Evolutionary conservation across 257 asterid species (phyloP).

Genomic region (Salvia miltiorrhiza): DNA sequence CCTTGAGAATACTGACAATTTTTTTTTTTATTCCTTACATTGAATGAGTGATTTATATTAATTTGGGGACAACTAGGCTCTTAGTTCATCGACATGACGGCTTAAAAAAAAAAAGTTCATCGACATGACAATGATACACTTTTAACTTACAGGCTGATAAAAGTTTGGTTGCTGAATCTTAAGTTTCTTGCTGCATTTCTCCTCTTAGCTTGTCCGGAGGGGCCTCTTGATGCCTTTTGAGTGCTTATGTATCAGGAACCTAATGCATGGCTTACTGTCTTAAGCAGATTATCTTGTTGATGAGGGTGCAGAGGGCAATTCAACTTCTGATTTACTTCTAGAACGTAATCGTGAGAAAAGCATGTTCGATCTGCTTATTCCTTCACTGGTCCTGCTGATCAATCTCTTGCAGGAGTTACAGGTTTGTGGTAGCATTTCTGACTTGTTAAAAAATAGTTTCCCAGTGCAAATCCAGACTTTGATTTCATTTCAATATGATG

Average conservation of each 20-base stretch:
- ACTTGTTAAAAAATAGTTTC: not conserved
- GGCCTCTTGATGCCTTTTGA: slow-evolving; percentile 9
- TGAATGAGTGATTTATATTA: too few species aligned
- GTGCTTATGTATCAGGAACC: slow-evolving; percentile 14
- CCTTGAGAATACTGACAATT: not conserved
- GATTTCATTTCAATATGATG: slow-evolving; percentile 13
- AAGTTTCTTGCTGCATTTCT: not conserved
- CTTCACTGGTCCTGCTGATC: slow-evolving; percentile 71
- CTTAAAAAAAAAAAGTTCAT: too few species aligned
- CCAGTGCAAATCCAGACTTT: not conserved
- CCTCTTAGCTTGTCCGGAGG: not conserved
- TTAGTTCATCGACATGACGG: too few species aligned
- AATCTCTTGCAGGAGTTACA: slow-evolving; percentile 81
- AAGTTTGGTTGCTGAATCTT: not conserved
- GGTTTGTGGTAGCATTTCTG: slow-evolving; percentile 36
- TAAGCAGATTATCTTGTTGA: slow-evolving; percentile 91
- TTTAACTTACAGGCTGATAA: not conserved
- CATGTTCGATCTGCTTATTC: slow-evolving; percentile 77
- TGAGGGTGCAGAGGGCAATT: slow-evolving; percentile 86
- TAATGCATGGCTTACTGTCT: slow-evolving; percentile 28
- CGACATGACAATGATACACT: not conserved
- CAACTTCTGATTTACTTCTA: slow-evolving; percentile 85
- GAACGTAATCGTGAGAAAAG: slow-evolving; percentile 95
- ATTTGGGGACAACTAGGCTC: not conserved
- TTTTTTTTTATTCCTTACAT: too few species aligned